These are phyloP conservation scores for Sextonia rubra DNA, from an alignment of 164 flowering plant genomes.

Conservation along the genomic window DNA sequence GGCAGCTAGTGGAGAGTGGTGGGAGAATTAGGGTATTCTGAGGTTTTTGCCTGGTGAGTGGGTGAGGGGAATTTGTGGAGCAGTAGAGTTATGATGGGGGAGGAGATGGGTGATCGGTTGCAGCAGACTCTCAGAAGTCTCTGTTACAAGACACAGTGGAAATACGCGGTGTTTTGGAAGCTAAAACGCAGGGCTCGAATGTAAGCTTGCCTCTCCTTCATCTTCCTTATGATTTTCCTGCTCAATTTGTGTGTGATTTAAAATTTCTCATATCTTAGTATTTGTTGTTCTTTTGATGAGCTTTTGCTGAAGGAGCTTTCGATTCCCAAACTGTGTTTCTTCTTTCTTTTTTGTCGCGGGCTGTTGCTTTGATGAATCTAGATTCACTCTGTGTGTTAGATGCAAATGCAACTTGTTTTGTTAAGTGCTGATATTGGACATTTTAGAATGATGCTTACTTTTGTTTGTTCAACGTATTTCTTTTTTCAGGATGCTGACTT, in stretches of 20 bases:
- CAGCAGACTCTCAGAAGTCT: constrained; percentile 54
- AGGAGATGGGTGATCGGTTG: constrained; percentile 24
- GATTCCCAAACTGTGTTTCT: too few relatives aligned
- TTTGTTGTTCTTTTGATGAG: too few relatives aligned
- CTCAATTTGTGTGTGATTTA: too few relatives aligned
- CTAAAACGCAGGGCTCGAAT: constrained; percentile 34
- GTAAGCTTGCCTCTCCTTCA: constrained; percentile 38
- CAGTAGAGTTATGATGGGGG: constrained; percentile 31
- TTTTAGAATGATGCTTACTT: background rate
- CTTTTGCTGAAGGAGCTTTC: too few relatives aligned
- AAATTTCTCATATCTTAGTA: too few relatives aligned
- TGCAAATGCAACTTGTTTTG: too few relatives aligned
- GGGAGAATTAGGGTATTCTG: background rate
- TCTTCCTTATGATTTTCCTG: too few relatives aligned
- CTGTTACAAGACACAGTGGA: constrained; percentile 64
- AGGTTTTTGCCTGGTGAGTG: background rate
- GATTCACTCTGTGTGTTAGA: too few relatives aligned
- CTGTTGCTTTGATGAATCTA: too few relatives aligned
- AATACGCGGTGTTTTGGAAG: constrained; percentile 92
- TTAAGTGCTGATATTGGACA: background rate
- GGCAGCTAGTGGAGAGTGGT: constrained; percentile 48
- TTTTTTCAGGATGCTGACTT: constrained; percentile 54
- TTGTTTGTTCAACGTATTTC: background rate
- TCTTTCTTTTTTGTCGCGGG: too few relatives aligned
- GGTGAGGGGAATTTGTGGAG: constrained; percentile 4